A percentile compares a stretch with the other conserved stretches of the same genome.
These are phyloP conservation scores for Candida germanica DNA, from an alignment of 805 yeast species.

Conservation along the genomic window DNA sequence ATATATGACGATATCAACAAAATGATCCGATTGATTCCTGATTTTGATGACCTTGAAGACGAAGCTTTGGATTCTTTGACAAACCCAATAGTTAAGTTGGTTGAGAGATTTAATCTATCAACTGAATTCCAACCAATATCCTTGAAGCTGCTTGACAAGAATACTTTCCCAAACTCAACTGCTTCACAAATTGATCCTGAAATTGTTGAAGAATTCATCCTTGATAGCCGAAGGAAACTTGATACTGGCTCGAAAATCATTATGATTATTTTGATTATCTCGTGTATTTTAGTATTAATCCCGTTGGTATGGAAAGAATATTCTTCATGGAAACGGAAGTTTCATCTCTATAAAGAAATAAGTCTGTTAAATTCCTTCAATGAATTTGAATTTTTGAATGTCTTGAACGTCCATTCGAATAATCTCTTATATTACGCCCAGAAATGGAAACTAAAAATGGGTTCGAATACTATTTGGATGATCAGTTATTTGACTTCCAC, in stretches of 20 bases:
- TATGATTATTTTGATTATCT: conserved; percentile 22
- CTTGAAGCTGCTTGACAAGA: conserved; percentile 24
- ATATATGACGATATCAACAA: conserved; percentile 56
- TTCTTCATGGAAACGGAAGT: conserved; percentile 46
- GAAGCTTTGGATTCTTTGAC: conserved; percentile 53
- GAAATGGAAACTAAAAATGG: conserved; percentile 8
- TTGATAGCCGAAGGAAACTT: conserved; percentile 19
- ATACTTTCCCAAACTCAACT: neutral
- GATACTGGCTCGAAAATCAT: conserved; percentile 36
- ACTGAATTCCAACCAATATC: conserved; percentile 18
- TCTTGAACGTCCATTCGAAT: conserved; percentile 14
- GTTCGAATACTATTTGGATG: conserved; percentile 35
- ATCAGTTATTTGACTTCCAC: conserved; percentile 51
- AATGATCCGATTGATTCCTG: conserved; percentile 52
- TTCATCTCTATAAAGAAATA: conserved; percentile 23
- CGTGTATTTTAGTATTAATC: conserved; percentile 39
- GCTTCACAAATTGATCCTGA: conserved; percentile 3
- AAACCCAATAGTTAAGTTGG: conserved; percentile 43
- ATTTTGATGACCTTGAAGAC: conserved; percentile 61
- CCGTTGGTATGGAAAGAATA: conserved; percentile 46
- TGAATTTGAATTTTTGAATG: conserved; percentile 12
- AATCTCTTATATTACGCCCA: conserved; percentile 12
- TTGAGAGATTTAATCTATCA: conserved; percentile 3
- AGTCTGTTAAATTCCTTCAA: neutral
- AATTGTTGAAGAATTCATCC: neutral